phyloP scores from a whole-genome alignment of 257 asterid species.

The Paulownia fortunei region DNA sequence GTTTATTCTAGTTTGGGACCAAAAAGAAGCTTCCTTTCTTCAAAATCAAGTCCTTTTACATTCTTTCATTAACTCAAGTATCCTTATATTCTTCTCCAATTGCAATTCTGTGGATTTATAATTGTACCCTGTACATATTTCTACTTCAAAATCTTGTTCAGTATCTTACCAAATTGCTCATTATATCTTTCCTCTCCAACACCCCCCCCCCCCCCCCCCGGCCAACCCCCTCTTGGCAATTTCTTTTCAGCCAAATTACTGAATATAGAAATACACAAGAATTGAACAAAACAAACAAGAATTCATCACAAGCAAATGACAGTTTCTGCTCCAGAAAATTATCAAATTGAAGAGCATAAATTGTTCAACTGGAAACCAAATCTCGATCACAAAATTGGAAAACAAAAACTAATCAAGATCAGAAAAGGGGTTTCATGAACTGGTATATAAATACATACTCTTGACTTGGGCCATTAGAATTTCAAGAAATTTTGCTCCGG shows the following conservation, averaged over 20 bases:
- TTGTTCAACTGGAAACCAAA: neutral
- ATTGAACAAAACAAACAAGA: neutral
- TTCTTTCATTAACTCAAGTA: neutral
- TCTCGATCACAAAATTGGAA: neutral
- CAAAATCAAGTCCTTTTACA: neutral
- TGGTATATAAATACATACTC: conserved; percentile 5
- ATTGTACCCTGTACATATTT: neutral
- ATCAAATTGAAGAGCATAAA: conserved; percentile 1
- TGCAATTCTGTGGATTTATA: neutral
- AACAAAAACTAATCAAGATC: neutral
- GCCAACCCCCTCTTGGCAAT: neutral
- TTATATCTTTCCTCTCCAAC: neutral
- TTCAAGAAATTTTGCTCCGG: conserved; percentile 16
- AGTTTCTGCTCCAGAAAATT: neutral
- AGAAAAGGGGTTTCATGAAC: neutral
- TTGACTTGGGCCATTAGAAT: conserved; percentile 19
- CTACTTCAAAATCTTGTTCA: neutral
- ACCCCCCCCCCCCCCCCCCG: neutral
- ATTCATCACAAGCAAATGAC: neutral
- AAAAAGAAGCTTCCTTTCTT: neutral
- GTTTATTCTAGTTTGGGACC: neutral
- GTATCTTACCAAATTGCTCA: neutral
- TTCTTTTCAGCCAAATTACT: neutral
- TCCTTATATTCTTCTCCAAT: neutral
- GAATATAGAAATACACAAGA: neutral